A percentile compares a stretch with the other conserved stretches of the same genome.
These are phyloP conservation scores for Hypoxylon lienhwacheense DNA, from an alignment of 495 filamentous ascomycete genomes.

Conservation along the genomic window DNA sequence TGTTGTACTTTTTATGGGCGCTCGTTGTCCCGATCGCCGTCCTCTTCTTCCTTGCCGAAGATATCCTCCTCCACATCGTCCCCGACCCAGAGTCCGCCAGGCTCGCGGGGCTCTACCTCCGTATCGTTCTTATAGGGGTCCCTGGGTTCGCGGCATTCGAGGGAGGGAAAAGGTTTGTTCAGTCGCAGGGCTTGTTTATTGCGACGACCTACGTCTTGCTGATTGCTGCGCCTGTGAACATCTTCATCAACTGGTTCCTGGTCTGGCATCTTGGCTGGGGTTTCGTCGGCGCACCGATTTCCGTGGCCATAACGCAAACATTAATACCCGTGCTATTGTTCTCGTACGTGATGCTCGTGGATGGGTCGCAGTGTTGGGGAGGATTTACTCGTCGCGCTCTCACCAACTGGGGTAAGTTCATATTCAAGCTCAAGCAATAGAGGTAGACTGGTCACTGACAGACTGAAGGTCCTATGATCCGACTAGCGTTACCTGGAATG, in stretches of 20 bases:
- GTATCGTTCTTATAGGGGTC: constrained; percentile 63
- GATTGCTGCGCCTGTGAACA: constrained; percentile 66
- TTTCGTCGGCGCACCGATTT: constrained; percentile 81
- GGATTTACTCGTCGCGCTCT: constrained; percentile 72
- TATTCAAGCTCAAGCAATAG: neutral
- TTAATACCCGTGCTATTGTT: constrained; percentile 77
- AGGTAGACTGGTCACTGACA: constrained; percentile 10
- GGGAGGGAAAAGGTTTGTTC: constrained; percentile 69
- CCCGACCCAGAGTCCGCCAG: constrained; percentile 62
- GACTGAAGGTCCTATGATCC: constrained; percentile 66
- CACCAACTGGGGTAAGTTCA: constrained; percentile 67
- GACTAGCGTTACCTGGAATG: constrained; percentile 80
- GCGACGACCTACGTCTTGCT: constrained; percentile 69
- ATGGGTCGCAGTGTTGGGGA: constrained; percentile 83
- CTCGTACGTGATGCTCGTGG: constrained; percentile 72
- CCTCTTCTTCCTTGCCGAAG: constrained; percentile 60
- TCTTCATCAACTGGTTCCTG: constrained; percentile 67
- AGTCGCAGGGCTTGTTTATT: constrained; percentile 70
- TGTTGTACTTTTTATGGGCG: constrained; percentile 66
- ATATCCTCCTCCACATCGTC: constrained; percentile 60
- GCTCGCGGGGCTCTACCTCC: constrained; percentile 69
- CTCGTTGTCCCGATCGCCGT: constrained; percentile 64
- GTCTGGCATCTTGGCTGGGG: constrained; percentile 75
- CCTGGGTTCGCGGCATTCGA: constrained; percentile 73
- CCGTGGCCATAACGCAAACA: constrained; percentile 78